These are phyloP conservation scores for Litsea cubeba DNA, from an alignment of 164 flowering plant genomes.

Conservation along the genomic window DNA sequence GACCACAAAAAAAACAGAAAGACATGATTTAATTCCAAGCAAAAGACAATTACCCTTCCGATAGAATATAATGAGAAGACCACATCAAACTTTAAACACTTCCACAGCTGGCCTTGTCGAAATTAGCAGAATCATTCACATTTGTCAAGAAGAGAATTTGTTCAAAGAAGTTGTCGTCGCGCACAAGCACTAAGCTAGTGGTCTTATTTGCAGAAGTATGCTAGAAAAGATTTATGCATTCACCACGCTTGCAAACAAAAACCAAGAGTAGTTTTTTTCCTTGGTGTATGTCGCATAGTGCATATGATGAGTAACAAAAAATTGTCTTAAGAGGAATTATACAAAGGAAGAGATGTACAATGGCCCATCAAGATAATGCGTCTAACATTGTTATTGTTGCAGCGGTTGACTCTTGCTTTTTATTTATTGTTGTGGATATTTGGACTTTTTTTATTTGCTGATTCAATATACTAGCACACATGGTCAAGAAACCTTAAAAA, in stretches of 20 bases:
- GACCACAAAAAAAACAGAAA: slow-evolving; percentile 1
- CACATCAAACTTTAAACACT: neutral
- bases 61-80: neutral
- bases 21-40: neutral
- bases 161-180: neutral
- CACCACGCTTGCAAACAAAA: neutral
- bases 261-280: neutral
- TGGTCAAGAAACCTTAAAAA: no score
- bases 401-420: no score
- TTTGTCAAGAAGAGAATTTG: neutral
- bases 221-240: neutral
- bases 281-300: no score
- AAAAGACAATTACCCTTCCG: neutral
- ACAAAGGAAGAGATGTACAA: no score
- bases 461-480: no score
- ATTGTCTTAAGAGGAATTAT: no score
- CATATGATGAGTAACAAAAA: no score
- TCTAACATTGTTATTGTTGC: no score
- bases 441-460: no score
- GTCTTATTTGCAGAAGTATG: neutral
- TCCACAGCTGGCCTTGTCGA: neutral
- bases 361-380: no score
- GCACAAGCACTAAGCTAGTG: neutral
- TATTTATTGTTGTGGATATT: no score
- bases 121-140: neutral